Evolutionary conservation across 1,284 basidiomycete species (phyloP).

Genomic region (Fomitopsis betulina): DNA sequence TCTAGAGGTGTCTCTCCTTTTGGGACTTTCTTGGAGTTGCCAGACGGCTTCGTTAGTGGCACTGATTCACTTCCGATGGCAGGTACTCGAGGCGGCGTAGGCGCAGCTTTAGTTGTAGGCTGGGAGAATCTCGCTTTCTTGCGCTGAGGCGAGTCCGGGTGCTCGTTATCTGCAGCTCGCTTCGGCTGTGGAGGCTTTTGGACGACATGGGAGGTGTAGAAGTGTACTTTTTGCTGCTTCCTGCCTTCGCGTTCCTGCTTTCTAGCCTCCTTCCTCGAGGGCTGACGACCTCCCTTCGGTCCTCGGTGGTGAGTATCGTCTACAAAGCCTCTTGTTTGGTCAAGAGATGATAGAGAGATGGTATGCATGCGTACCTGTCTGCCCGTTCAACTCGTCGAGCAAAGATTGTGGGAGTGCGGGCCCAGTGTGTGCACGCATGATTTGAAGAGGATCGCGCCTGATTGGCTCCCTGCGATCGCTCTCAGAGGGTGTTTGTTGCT

Average conservation of each 20-base stretch:
- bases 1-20: constrained; percentile 27
- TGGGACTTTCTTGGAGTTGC: not conserved
- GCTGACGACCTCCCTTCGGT: constrained; percentile 21
- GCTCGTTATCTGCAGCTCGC: constrained; percentile 33
- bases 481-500: constrained; percentile 10
- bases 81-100: not conserved
- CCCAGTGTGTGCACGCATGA: constrained; percentile 19
- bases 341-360: not conserved
- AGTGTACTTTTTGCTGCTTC: constrained; percentile 57
- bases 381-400: constrained; percentile 25
- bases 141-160: constrained; percentile 34
- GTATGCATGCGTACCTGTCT: constrained; percentile 7
- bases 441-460: constrained; percentile 10
- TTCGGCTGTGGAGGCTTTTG: constrained; percentile 13
- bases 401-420: constrained; percentile 28
- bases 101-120: not conserved
- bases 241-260: constrained; percentile 54
- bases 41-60: constrained; percentile 17
- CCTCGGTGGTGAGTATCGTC: constrained; percentile 12
- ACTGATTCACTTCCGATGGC: constrained; percentile 34
- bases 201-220: constrained; percentile 35
- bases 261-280: constrained; percentile 58
- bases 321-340: not conserved
- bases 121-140: constrained; percentile 38
- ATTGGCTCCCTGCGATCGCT: constrained; percentile 3